These are phyloP conservation scores for Akanthomyces lecanii DNA, from an alignment of 2,329 filamentous ascomycete genomes.

Conservation along the genomic window DNA sequence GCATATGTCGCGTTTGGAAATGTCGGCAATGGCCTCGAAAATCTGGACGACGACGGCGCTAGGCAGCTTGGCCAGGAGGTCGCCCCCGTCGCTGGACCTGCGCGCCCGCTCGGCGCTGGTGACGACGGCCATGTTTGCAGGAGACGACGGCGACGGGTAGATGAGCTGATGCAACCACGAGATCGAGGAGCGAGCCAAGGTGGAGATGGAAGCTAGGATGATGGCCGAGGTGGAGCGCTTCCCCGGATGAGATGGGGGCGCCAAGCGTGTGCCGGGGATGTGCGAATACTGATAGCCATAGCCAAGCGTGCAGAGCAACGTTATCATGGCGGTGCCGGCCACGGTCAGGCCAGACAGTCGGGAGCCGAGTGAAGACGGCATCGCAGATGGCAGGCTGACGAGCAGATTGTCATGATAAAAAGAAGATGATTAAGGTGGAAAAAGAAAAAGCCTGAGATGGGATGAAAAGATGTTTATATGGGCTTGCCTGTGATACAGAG, in stretches of 20 bases:
- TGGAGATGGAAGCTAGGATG: constrained; percentile 8
- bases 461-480: neutral
- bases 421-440: neutral
- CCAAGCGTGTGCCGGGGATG: neutral
- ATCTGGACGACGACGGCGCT: constrained; percentile 39
- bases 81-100: constrained; percentile 10
- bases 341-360: neutral
- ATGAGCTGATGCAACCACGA: constrained; percentile 8
- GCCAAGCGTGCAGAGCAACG: neutral
- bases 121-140: neutral
- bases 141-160: neutral
- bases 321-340: neutral
- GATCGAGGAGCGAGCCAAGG: neutral
- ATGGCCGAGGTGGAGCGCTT: constrained; percentile 9
- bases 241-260: constrained; percentile 4
- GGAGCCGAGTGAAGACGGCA: neutral
- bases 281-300: neutral
- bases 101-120: neutral
- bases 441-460: neutral
- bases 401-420: neutral
- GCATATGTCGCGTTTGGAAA: constrained; percentile 38
- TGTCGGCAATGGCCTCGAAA: constrained; percentile 31
- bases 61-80: constrained; percentile 29
- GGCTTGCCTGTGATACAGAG: neutral
- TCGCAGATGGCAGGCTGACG: neutral